These are phyloP conservation scores for Citrullus colocynthis DNA, from an alignment of 306 rosid species.

Conservation along the genomic window DNA sequence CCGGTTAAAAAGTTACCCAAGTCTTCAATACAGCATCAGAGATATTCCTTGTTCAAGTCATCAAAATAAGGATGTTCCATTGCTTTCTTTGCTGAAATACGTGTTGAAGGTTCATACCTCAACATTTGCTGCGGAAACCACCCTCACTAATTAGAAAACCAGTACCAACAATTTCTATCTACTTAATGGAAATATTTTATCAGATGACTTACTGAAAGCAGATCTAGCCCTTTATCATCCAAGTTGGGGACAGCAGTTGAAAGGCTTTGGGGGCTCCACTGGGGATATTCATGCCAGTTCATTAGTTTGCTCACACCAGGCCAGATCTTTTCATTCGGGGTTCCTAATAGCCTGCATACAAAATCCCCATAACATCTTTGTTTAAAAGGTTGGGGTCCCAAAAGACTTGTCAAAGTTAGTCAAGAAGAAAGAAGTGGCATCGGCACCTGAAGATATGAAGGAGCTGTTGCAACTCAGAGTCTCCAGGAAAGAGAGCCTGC, in stretches of 20 bases:
- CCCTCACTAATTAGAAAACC: background rate
- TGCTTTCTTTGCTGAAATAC: slow-evolving; percentile 87
- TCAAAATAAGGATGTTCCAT: slow-evolving; percentile 87
- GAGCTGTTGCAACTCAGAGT: slow-evolving; percentile 95
- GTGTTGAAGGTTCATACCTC: slow-evolving; percentile 54
- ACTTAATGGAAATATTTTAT: background rate
- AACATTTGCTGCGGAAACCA: slow-evolving; percentile 57
- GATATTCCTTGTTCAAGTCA: slow-evolving; percentile 35
- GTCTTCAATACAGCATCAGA: slow-evolving; percentile 12
- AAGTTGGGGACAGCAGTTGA: slow-evolving; percentile 54
- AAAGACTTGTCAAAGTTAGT: background rate
- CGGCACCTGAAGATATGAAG: slow-evolving; percentile 79
- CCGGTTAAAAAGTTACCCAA: background rate
- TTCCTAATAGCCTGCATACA: slow-evolving; percentile 59
- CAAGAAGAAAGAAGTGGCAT: background rate
- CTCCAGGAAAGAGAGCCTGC: slow-evolving; percentile 85
- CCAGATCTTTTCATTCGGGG: slow-evolving; percentile 88
- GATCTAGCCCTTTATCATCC: slow-evolving; percentile 56
- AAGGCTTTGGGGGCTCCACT: slow-evolving; percentile 64
- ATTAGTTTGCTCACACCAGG: slow-evolving; percentile 83
- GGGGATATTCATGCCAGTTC: slow-evolving; percentile 98
- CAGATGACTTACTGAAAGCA: slow-evolving; percentile 35
- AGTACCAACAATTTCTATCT: background rate
- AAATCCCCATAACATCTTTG: background rate
- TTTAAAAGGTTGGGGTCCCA: background rate